Evolutionary conservation across 2,329 filamentous ascomycete species (phyloP).

Genomic region (Ambrosiella beaveri): DNA sequence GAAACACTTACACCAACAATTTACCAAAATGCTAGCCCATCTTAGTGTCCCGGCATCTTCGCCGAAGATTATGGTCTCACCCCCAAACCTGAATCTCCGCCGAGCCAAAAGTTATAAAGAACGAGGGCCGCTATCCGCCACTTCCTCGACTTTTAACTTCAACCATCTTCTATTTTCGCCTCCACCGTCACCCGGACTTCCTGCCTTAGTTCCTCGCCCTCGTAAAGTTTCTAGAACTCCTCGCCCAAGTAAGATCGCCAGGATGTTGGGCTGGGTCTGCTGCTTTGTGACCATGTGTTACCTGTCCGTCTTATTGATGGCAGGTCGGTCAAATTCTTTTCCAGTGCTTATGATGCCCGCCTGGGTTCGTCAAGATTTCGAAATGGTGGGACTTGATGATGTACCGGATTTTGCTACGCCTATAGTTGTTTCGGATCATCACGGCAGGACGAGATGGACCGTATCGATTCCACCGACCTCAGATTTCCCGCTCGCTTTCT

Average conservation of each 20-base stretch:
- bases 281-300: slow-evolving; percentile 36
- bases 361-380: slow-evolving; percentile 31
- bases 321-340: slow-evolving; percentile 17
- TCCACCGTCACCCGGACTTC: slow-evolving; percentile 55
- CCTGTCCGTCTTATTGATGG: slow-evolving; percentile 20
- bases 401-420: slow-evolving; percentile 59
- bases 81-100: slow-evolving; percentile 41
- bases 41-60: slow-evolving; percentile 30
- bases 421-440: slow-evolving; percentile 48
- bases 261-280: slow-evolving; percentile 36
- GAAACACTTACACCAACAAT: slow-evolving; percentile 4
- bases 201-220: slow-evolving; percentile 47
- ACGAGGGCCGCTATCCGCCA: slow-evolving; percentile 38
- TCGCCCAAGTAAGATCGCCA: slow-evolving; percentile 39
- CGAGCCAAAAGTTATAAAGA: slow-evolving; percentile 42
- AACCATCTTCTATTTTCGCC: slow-evolving; percentile 49
- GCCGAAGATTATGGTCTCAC: slow-evolving; percentile 33
- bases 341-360: slow-evolving; percentile 14
- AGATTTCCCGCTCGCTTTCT: slow-evolving; percentile 47
- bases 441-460: slow-evolving; percentile 57
- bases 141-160: slow-evolving; percentile 46
- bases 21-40: slow-evolving; percentile 26
- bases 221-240: slow-evolving; percentile 42
- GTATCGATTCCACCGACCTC: slow-evolving; percentile 54
- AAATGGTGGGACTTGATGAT: slow-evolving; percentile 47